These are phyloP conservation scores for Pyrus pyrifolia DNA, from an alignment of 306 rosid genomes.

Conservation along the genomic window DNA sequence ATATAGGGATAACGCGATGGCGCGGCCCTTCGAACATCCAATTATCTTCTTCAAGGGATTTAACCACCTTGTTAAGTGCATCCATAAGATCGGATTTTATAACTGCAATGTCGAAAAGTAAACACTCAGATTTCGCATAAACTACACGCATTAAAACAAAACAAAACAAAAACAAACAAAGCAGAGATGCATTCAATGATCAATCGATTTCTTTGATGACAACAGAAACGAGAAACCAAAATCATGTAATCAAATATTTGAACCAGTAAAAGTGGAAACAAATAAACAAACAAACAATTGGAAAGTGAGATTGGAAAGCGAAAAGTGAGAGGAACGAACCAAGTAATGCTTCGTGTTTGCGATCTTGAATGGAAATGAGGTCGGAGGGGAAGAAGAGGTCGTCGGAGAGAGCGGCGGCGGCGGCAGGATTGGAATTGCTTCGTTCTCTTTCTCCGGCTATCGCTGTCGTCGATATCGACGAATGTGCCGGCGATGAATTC, in stretches of 20 bases:
- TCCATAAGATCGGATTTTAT: constrained; percentile 71
- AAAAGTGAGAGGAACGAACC: constrained; percentile 33
- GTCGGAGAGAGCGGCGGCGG: constrained; percentile 31
- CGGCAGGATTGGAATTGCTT: constrained; percentile 31
- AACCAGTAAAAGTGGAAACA: no score
- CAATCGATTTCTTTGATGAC: no score
- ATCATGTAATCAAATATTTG: neutral
- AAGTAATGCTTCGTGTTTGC: constrained; percentile 72
- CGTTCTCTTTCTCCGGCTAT: constrained; percentile 48
- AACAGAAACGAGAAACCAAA: neutral
- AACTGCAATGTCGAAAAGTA: constrained; percentile 31
- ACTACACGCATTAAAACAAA: neutral
- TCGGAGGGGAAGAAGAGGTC: constrained; percentile 54
- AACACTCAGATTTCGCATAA: neutral
- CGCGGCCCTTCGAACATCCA: constrained; percentile 98
- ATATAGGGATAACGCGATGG: constrained; percentile 65
- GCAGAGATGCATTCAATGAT: no score
- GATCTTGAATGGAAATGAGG: constrained; percentile 57
- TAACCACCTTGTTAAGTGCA: constrained; percentile 77
- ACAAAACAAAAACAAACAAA: neutral
- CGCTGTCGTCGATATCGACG: constrained; percentile 68
- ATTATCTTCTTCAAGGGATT: constrained; percentile 76
- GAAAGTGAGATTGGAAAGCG: neutral
- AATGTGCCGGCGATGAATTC: constrained; percentile 74
- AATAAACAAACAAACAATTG: no score